A percentile compares a stretch with the other conserved stretches of the same genome.
phyloP scores from a whole-genome alignment of 768 basidiomycete genomes.

The Hygrocybe punicea region DNA sequence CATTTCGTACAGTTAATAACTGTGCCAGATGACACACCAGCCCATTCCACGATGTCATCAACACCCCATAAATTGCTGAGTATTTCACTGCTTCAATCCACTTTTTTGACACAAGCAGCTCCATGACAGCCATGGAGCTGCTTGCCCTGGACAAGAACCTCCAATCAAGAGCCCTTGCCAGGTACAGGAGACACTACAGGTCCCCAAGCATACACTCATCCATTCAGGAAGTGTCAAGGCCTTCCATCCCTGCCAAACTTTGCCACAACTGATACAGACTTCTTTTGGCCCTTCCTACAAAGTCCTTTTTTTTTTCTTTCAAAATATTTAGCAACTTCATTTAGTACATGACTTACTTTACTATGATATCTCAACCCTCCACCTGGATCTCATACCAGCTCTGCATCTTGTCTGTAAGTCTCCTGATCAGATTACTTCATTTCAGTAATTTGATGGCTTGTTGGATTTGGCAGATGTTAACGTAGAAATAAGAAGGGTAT shows the following conservation, averaged over 20 bases:
- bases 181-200: constrained; percentile 56
- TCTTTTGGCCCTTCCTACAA: constrained; percentile 69
- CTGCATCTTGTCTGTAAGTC: constrained; percentile 67
- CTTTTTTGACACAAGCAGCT: constrained; percentile 62
- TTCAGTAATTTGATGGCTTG: constrained; percentile 52
- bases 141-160: constrained; percentile 84
- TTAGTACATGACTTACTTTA: constrained; percentile 53
- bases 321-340: constrained; percentile 4
- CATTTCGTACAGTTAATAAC: too few species aligned
- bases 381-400: constrained; percentile 63
- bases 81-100: constrained; percentile 65
- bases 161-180: constrained; percentile 56
- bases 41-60: too few species aligned
- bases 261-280: constrained; percentile 63
- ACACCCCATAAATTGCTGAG: too few species aligned
- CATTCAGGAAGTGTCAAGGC: constrained; percentile 69
- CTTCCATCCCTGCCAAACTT: constrained; percentile 73
- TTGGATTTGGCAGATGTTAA: constrained; percentile 6
- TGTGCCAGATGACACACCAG: too few species aligned
- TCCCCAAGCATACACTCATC: too few species aligned
- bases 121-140: constrained; percentile 64
- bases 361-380: constrained; percentile 52
- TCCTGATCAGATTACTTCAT: constrained; percentile 58
- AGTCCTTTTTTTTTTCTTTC: too few species aligned
- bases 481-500: constrained; percentile 41